Evolutionary conservation across 2,329 filamentous ascomycete genomes (phyloP).

Genomic region (Penicillium decumbens): DNA sequence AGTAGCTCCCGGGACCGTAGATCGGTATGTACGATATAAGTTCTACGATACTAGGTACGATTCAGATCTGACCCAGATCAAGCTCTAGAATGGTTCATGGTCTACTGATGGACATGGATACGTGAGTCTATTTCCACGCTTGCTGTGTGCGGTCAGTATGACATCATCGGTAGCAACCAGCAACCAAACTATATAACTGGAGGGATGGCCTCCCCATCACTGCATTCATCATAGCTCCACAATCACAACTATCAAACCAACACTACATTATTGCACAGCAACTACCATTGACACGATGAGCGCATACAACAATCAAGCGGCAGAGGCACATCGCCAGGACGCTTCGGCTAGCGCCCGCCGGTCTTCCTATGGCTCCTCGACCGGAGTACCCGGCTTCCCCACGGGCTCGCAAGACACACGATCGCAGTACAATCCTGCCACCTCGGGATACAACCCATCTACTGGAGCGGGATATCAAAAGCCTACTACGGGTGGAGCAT

Average conservation of each 20-base stretch:
- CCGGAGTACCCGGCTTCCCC: slow-evolving; percentile 26
- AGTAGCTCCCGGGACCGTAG: too few species aligned
- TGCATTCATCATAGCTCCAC: background rate
- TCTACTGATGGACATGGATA: too few species aligned
- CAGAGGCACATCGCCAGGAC: slow-evolving; percentile 6
- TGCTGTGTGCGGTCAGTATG: slow-evolving; percentile 13
- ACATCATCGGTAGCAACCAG: slow-evolving; percentile 16
- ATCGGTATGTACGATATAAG: too few species aligned
- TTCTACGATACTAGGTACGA: too few species aligned
- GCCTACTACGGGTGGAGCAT: slow-evolving; percentile 4
- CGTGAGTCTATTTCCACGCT: too few species aligned
- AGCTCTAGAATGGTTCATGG: too few species aligned
- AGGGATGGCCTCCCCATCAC: too few species aligned
- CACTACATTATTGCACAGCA: background rate
- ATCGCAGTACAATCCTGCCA: slow-evolving; percentile 17
- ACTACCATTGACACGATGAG: slow-evolving; percentile 7
- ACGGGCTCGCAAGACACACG: slow-evolving; percentile 12
- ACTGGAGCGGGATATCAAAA: slow-evolving; percentile 24
- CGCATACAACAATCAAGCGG: slow-evolving; percentile 5
- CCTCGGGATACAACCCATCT: slow-evolving; percentile 24
- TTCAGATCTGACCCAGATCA: too few species aligned
- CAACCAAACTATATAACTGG: background rate
- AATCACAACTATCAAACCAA: background rate
- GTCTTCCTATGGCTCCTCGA: slow-evolving; percentile 24
- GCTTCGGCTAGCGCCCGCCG: background rate